Evolutionary conservation across 176 grass and related monocot species (phyloP).

Genomic region (Alloteropsis semialata): DNA sequence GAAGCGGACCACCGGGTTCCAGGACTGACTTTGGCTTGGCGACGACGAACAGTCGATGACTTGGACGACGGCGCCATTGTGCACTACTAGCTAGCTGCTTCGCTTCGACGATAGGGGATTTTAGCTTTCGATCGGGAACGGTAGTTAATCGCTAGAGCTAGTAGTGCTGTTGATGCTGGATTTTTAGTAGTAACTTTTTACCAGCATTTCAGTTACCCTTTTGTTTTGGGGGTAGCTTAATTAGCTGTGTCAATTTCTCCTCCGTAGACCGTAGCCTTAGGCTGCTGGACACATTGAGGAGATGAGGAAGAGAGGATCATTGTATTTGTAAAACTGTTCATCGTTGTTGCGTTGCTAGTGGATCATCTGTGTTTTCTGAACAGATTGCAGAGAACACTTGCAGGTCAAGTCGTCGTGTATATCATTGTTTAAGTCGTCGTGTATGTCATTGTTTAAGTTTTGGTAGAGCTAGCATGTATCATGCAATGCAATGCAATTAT

Average conservation of each 20-base stretch:
- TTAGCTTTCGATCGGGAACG: neutral
- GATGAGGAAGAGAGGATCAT: neutral
- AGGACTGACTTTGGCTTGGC: slow-evolving; percentile 34
- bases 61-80: neutral
- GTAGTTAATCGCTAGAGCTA: neutral
- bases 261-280: neutral
- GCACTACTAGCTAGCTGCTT: neutral
- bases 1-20: slow-evolving; percentile 86
- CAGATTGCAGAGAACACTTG: neutral
- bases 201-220: neutral
- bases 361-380: neutral
- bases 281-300: neutral
- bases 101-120: neutral
- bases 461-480: neutral
- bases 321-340: neutral
- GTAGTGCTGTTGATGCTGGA: neutral
- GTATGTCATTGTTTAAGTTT: neutral
- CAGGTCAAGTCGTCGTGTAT: neutral
- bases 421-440: neutral
- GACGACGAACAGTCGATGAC: too few relatives aligned
- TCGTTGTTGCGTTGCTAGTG: neutral
- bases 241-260: neutral
- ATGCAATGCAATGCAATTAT: neutral
- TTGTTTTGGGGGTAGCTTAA: neutral
- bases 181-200: neutral